These are phyloP conservation scores for Leptomonas pyrrhocoris DNA, from an alignment of 208 protist species.

Conservation along the genomic window DNA sequence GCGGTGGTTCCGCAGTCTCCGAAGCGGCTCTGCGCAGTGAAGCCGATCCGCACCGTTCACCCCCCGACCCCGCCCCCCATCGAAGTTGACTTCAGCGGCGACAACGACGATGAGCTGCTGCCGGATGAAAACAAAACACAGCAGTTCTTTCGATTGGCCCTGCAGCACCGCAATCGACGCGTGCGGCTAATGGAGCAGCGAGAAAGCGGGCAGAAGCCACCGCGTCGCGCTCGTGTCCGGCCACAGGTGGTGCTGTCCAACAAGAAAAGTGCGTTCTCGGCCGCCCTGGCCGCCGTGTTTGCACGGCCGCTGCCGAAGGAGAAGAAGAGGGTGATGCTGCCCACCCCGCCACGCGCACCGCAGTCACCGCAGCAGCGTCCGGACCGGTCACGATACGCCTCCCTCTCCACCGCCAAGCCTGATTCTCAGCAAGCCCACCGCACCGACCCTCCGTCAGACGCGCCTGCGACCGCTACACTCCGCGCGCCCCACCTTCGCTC, in stretches of 20 bases:
- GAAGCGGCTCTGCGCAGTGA: neutral
- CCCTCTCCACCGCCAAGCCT: neutral
- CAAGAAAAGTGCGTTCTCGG: neutral
- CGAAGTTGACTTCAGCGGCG: constrained; percentile 6
- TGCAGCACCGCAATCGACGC: constrained; percentile 1
- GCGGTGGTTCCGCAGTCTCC: neutral
- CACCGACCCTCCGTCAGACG: neutral
- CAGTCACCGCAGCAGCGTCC: neutral
- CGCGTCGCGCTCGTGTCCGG: neutral
- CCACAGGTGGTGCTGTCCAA: neutral
- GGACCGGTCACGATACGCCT: neutral
- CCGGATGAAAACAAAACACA: constrained; percentile 10
- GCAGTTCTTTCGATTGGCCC: constrained; percentile 22
- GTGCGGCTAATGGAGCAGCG: neutral
- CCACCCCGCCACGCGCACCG: neutral
- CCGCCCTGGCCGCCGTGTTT: neutral
- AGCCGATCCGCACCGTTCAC: neutral
- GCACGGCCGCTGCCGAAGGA: neutral
- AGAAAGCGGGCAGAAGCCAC: neutral
- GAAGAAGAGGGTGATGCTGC: neutral
- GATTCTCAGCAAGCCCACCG: no score
- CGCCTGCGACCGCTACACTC: neutral
- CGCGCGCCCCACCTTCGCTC: neutral
- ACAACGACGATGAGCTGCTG: constrained; percentile 6
- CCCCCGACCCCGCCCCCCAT: constrained; percentile 2